Base-by-base conservation (phyloP, 2,329 filamentous ascomycete species). In the Ophiostoma sp. region DNA sequence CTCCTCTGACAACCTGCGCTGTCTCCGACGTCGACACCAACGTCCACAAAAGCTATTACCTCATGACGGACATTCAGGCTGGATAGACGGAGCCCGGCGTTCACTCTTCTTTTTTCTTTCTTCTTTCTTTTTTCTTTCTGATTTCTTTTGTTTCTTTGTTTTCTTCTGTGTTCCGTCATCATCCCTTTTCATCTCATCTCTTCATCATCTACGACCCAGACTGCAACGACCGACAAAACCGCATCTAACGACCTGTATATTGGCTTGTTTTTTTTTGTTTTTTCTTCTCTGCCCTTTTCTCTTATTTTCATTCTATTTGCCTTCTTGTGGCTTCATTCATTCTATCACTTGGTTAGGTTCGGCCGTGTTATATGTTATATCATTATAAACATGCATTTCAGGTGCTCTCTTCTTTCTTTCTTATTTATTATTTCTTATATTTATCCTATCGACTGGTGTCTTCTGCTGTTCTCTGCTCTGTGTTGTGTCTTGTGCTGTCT, bases 81-180 rank as follows among this genome's bases (percentile, higher is more conserved):
- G 68, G 66, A 72, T 72, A 70, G 71, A 72, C 69, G 71, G 71
- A 70, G 69, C 66, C 67, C 54, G 71, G 71, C 69, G 71, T 70
- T 72, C 35, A 36, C 35, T 67, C 54, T 7, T 60, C 31, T 65
- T 62, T 67, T 39, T n/a, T 31, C 27, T 39, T 6, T 57, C 20
- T 35, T 35, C 11, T 62, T 65, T 64, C 57, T 39, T 68, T 48
- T 5, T 67, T 62, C 35, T 48, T 17, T 23, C 48, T 33, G 27
- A n/a, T 36, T 54, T 17, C 41, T 57, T 2, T 39, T 41, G 23
- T 35, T 27, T 62, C 35, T 2, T n/a, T 44, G 13, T 33, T 67
- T n/a, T 64, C 35, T 20, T 39, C 48, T 39, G 27, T 31, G 27
- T 31, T 31, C 27, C 27, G 27, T 31, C 27, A 31, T 68, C 33